A percentile compares a stretch with the other conserved stretches of the same genome.
phyloP scores from a whole-genome alignment of 192 early-diverging fungal species.

The Linderina pennispora region DNA sequence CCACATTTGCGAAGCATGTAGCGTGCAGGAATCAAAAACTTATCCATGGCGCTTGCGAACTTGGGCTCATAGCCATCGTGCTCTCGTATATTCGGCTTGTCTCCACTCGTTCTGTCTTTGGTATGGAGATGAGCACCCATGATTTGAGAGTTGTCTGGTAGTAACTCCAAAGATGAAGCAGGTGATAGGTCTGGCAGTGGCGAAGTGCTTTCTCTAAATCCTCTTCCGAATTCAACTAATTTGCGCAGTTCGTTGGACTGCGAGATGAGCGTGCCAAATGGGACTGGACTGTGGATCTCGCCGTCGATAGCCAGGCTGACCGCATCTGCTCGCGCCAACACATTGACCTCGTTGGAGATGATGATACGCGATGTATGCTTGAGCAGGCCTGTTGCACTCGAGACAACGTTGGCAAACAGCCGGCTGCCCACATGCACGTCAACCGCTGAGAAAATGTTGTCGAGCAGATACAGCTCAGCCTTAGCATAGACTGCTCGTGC shows the following conservation, averaged over 20 bases:
- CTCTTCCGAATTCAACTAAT: too few species aligned
- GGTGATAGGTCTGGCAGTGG: too few species aligned
- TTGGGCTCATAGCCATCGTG: neutral
- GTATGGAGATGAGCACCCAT: too few species aligned
- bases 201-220: too few species aligned
- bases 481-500: conserved; percentile 67
- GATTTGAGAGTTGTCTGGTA: too few species aligned
- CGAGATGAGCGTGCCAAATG: too few species aligned
- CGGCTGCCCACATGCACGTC: conserved; percentile 52
- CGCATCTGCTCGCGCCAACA: conserved; percentile 29
- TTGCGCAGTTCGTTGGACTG: too few species aligned
- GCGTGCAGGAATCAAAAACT: conserved; percentile 10
- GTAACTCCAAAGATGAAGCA: too few species aligned
- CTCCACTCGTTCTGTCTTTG: too few species aligned
- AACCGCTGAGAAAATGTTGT: conserved; percentile 62
- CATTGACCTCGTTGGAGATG: conserved; percentile 46
- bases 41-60: neutral
- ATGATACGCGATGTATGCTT: conserved; percentile 39
- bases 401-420: conserved; percentile 55
- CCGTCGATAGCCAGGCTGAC: neutral
- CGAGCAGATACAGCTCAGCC: conserved; percentile 66
- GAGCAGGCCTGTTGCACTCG: conserved; percentile 48
- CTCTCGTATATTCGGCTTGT: too few species aligned
- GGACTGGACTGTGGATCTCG: too few species aligned
- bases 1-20: conserved; percentile 35